Base-by-base conservation (phyloP, 768 basidiomycete genomes). In the Terana coerulea region DNA sequence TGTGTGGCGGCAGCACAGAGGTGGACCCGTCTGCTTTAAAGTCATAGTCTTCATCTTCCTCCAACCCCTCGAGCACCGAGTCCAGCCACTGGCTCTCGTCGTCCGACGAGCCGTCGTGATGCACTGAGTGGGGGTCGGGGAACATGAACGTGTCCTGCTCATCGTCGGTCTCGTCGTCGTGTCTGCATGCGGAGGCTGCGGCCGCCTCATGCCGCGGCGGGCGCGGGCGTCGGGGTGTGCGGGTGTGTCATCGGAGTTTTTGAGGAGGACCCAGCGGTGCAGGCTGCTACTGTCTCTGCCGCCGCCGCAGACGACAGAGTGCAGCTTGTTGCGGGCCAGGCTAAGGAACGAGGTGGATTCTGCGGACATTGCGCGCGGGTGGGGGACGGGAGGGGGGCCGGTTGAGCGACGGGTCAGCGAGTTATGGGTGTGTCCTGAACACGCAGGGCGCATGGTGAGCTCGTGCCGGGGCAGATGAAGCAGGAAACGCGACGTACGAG, bases 231-330 rank as follows among this genome's bases (percentile, higher is more conserved):
- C 41, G 69, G 55, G 57, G 75, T 70, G 46, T 78, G 75, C 55
- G 82, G 76, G 59, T 74, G 75, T 58, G 80, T 69, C 56, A 90
- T 77, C 19, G 26, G 86, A 89, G 67, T 91, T 92, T 84, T 91
- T 91, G 64, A 91, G 77, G 52, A 92, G 76, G 47, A 92, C 89
- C 87, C 86, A 90, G 65, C 88, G 87, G 64, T 88, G 87, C 72
- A 91, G 78, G 71, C 81, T 88, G 74, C 78, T 76, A 57, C 69
- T 80, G 72, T 87, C 85, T 71, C 78, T 83, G 58, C 59, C 58
- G 59, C 73, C 67, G 64, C 72, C 69, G 50, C 76, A 76, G 61
- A 78, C 65, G 62, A 80, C 84, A 57, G 77, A 67, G 58, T 83
- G 80, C 72, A 91, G 75, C 75, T 91, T 90, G 71, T 74, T 77